These are phyloP conservation scores for Kuraishia ogatae DNA, from an alignment of 805 yeast species.

Conservation along the genomic window DNA sequence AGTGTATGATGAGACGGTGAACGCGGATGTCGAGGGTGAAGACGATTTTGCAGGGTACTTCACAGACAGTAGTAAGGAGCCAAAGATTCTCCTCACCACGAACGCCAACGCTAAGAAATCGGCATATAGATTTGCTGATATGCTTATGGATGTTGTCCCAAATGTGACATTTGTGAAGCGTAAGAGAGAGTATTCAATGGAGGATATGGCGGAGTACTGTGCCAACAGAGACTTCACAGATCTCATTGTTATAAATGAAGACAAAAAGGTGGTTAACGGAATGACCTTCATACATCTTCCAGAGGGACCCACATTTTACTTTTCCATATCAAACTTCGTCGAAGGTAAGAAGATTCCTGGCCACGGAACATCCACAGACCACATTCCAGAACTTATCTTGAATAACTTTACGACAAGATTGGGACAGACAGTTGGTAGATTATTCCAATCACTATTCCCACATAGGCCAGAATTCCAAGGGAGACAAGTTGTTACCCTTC, in stretches of 20 bases:
- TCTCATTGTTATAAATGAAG: constrained; percentile 84
- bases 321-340: constrained; percentile 68
- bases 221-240: constrained; percentile 81
- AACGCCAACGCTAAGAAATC: constrained; percentile 76
- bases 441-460: constrained; percentile 90
- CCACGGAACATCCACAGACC: constrained; percentile 87
- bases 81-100: constrained; percentile 87
- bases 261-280: constrained; percentile 87
- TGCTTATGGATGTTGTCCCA: constrained; percentile 77
- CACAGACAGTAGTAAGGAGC: constrained; percentile 40
- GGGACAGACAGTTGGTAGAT: constrained; percentile 87
- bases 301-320: constrained; percentile 91
- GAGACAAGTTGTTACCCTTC: constrained; percentile 90
- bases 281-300: constrained; percentile 91
- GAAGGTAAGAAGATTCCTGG: constrained; percentile 73
- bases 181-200: constrained; percentile 73
- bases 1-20: constrained; percentile 79
- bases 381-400: constrained; percentile 84
- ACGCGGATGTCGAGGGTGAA: constrained; percentile 47
- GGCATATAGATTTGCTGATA: constrained; percentile 87
- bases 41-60: constrained; percentile 60
- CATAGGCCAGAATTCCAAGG: constrained; percentile 91
- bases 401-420: constrained; percentile 89
- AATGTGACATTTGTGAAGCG: constrained; percentile 82
- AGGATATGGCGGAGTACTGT: constrained; percentile 81